Base-by-base conservation (phyloP, 2,329 filamentous ascomycete genomes). In the Aspergillus felis region DNA sequence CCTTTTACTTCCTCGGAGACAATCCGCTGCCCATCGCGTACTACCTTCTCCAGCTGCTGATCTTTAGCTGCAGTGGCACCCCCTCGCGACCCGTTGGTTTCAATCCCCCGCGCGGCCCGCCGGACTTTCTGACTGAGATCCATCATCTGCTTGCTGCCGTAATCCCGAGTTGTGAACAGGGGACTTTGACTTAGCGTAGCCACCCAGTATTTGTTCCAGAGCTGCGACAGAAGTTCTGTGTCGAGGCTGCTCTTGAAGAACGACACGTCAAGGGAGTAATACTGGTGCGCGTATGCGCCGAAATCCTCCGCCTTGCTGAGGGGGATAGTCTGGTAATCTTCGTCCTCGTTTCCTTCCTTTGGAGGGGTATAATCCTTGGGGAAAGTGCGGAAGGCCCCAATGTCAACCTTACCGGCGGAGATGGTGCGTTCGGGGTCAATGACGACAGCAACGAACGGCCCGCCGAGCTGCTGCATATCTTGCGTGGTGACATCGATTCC, bases 201-300 rank as follows among this genome's bases (percentile, higher is more conserved):
- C 35, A 97, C 92, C 94, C 75, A 77, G 81, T 99, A 99, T 76
- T 97, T 97, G 80, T 97, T 96, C 94, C 94, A 97, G 29, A 99
- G 81, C 53, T 91, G 83, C 69, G 95, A 91, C 4, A 99, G 81
- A 25, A 99, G 82, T 66, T 92, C 89, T 1, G 87, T 84, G 76
- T 99, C 94, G 28, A 99, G 87, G 0, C 89, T 89, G 62, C 90
- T 94, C 79, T 97, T 97, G 83, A 91, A 99, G 76, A 96, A 91
- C 32, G 91, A 91, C 14, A 97, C 90, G 60, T 95, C 90, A 5
- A 99, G 83, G 14, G 89, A 83, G 76, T 99, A 99, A 79, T 99
- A 99, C 55, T 89, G 87, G 72, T 85, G 90, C 14, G 90, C 87
- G 72, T 99, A 93, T 0, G 92, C 92, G 60, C 94, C 94, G 71